Conservation (phyloP, 768 basidiomycete species). For the Mycena albidolilacea region DNA sequence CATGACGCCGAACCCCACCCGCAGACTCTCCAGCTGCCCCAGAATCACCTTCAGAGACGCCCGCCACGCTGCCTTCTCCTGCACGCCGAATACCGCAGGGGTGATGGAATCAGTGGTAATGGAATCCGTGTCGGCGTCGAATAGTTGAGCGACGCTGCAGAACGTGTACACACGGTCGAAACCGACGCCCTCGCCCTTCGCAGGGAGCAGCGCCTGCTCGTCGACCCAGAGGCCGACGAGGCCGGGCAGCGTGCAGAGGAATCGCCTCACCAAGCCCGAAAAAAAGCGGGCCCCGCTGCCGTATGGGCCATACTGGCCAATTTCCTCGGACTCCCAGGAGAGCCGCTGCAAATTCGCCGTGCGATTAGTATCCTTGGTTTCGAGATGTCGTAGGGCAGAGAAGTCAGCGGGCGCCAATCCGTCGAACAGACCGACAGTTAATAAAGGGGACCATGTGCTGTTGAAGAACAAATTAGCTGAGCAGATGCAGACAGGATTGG, state of each 20-base stretch:
- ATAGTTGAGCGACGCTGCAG: conserved; percentile 30
- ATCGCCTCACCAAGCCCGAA: conserved; percentile 37
- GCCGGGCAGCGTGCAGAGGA: conserved; percentile 33
- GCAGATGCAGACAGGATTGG: neutral
- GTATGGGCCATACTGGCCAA: neutral
- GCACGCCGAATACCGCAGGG: conserved; percentile 13
- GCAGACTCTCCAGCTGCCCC: conserved; percentile 35
- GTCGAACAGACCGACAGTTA: conserved; percentile 31
- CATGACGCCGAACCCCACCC: conserved; percentile 25
- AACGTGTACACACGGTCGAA: neutral
- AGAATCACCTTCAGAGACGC: conserved; percentile 21
- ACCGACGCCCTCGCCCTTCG: neutral
- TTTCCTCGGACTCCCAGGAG: conserved; percentile 23
- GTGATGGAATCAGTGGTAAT: neutral
- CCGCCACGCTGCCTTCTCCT: conserved; percentile 30
- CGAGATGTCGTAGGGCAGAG: conserved; percentile 31
- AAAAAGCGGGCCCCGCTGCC: conserved; percentile 24
- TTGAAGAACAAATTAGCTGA: neutral
- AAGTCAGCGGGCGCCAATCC: conserved; percentile 28
- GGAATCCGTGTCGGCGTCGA: neutral
- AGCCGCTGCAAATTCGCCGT: neutral
- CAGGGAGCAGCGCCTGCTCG: conserved; percentile 29
- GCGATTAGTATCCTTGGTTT: conserved; percentile 36
- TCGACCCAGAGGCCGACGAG: conserved; percentile 43
- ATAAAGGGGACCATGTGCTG: neutral